phyloP scores from a whole-genome alignment of 306 rosid genomes.

The Trifolium pratense region DNA sequence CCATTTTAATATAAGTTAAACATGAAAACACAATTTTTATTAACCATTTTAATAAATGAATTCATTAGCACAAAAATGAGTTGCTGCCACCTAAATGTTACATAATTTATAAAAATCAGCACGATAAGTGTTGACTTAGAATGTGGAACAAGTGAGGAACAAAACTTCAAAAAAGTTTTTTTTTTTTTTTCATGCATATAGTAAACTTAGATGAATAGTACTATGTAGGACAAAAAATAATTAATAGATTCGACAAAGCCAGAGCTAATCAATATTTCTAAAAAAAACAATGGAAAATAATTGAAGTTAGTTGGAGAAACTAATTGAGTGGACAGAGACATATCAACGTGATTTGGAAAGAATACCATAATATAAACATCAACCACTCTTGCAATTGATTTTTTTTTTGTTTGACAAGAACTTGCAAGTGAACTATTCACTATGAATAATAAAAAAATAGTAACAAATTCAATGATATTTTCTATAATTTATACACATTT shows the following conservation, averaged over 20 bases:
- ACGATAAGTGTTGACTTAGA: too few relatives aligned
- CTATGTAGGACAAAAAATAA: neutral
- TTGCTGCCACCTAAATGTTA: too few relatives aligned
- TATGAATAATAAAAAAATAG: neutral
- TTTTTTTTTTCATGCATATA: too few relatives aligned
- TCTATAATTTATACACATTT: too few relatives aligned
- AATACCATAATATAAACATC: neutral
- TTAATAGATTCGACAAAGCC: neutral
- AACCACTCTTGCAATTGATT: neutral
- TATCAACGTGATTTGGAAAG: neutral
- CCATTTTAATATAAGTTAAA: too few relatives aligned
- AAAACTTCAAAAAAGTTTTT: neutral
- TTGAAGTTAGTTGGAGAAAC: conserved; percentile 17
- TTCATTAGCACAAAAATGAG: too few relatives aligned
- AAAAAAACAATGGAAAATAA: neutral
- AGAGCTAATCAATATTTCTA: conserved; percentile 1
- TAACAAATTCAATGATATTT: neutral
- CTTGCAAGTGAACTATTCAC: neutral
- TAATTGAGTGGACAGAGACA: neutral
- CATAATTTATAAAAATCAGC: too few relatives aligned
- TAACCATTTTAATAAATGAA: too few relatives aligned
- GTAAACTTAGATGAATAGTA: neutral
- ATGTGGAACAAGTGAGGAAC: neutral
- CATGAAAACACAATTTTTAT: too few relatives aligned
- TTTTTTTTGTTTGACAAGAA: too few relatives aligned